A percentile compares a stretch with the other conserved stretches of the same genome.
phyloP scores from a whole-genome alignment of 805 yeast species.

The Wickerhamomyces bisporus region DNA sequence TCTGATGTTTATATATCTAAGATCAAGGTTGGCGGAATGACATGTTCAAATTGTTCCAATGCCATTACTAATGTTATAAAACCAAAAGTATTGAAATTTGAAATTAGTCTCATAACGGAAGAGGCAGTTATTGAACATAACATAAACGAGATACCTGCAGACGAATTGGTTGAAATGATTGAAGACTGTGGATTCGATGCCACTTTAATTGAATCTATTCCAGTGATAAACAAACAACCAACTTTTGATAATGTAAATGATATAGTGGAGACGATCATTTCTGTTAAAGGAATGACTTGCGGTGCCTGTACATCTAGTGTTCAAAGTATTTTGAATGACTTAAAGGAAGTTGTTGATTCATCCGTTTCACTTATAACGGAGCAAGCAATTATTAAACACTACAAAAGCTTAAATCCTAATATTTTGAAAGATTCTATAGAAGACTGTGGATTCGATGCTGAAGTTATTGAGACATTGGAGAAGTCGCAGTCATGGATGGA shows the following conservation, averaged over 20 bases:
- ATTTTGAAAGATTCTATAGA: slow-evolving; percentile 53
- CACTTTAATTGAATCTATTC: slow-evolving; percentile 14
- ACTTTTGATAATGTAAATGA: not conserved
- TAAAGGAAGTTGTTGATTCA: slow-evolving; percentile 48
- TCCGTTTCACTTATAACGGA: slow-evolving; percentile 75
- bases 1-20: slow-evolving; percentile 4
- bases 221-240: not conserved
- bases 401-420: slow-evolving; percentile 24
- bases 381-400: slow-evolving; percentile 56
- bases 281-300: slow-evolving; percentile 25
- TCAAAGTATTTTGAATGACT: slow-evolving; percentile 42
- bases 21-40: slow-evolving; percentile 58
- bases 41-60: slow-evolving; percentile 79
- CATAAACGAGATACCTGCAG: slow-evolving; percentile 18
- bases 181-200: slow-evolving; percentile 78
- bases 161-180: slow-evolving; percentile 43
- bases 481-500: slow-evolving; percentile 1
- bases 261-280: slow-evolving; percentile 11
- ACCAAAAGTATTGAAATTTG: slow-evolving; percentile 41
- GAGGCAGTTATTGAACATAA: slow-evolving; percentile 56
- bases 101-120: slow-evolving; percentile 74
- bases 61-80: slow-evolving; percentile 55
- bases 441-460: slow-evolving; percentile 69
- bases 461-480: slow-evolving; percentile 15
- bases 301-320: slow-evolving; percentile 51